Base-by-base conservation (phyloP, 768 basidiomycete genomes). In the Tulasnella sp. region DNA sequence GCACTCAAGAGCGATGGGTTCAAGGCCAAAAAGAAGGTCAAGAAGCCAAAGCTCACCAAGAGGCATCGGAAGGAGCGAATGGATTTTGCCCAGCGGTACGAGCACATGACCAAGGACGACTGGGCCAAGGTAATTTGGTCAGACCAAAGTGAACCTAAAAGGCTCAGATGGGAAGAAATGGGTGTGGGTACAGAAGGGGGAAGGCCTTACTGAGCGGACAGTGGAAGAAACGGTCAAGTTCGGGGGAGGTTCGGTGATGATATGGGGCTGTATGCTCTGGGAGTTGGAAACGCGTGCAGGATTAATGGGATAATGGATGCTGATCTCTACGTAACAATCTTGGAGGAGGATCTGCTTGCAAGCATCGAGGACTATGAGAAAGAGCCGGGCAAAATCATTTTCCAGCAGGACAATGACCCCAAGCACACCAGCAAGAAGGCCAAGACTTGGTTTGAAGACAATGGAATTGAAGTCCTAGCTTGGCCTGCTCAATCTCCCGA, bases 91-190 rank as follows among this genome's bases (percentile, higher is more conserved):
- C 32, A 10, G 26, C 20, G 32, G 16, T 10, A 75, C 35, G 29
- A 77, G 40, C 39, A 78, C 73, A 16, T 26, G 77, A 77, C 77
- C 29, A n/a, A 77, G 75, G 77, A 78, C 6, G 77, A 78, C 46
- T 78, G 77, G 77, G 76, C 77, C 35, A 26, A 0, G 5, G 75
- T 78, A 20, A 39, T 78, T 37, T 78, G 77, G 77, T 78, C 70
- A 32, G 77, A 75, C 44, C 15, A 73, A 78, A 35, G 48, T 73
- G 35, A 78, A 78, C 42, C 26, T 29, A 20, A 20, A 72, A 85
- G 42, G 88, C 89, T 82, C 83, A 91, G 57, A 85, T 84, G 67
- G 88, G 87, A 35, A 88, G 89, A 81, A 80, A 76, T 78, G 77
- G 48, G 35, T 76, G 18, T 67, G 67, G 72, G 40, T 44, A 44